Conservation (phyloP, 768 basidiomycete genomes). For the Tremella yokohamensis region DNA sequence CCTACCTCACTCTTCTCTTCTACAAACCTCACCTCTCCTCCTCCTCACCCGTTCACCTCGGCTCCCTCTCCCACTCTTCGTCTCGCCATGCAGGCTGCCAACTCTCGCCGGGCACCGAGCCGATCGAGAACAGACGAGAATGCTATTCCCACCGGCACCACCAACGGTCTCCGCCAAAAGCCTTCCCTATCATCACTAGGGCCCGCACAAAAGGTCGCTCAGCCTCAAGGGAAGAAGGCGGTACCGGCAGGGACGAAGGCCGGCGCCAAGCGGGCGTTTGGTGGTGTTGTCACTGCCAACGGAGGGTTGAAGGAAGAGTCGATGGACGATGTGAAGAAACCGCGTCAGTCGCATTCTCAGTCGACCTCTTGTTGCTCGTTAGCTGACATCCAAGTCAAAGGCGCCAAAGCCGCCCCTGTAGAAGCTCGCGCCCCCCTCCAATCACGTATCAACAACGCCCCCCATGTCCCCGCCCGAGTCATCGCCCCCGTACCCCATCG, state of each 20-base stretch:
- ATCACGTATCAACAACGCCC: constrained; percentile 29
- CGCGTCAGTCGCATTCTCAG: constrained; percentile 17
- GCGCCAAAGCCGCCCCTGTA: constrained; percentile 6
- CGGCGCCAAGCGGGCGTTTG: constrained; percentile 64
- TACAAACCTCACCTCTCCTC: constrained; percentile 4
- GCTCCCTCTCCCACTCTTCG: neutral
- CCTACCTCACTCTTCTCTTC: neutral
- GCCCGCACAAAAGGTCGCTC: constrained; percentile 32
- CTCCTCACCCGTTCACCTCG: neutral
- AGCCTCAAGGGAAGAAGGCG: constrained; percentile 39
- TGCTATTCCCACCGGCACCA: constrained; percentile 25
- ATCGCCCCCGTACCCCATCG: constrained; percentile 41
- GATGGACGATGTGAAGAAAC: constrained; percentile 31
- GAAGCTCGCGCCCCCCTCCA: constrained; percentile 37
- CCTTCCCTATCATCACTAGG: constrained; percentile 38
- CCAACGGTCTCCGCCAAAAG: constrained; percentile 32
- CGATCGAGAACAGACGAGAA: constrained; percentile 47
- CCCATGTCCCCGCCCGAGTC: constrained; percentile 9
- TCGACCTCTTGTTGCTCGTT: neutral
- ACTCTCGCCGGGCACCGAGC: constrained; percentile 32
- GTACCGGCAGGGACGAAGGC: constrained; percentile 57
- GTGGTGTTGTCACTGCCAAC: constrained; percentile 79
- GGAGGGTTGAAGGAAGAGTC: constrained; percentile 51
- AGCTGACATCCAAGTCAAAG: constrained; percentile 12
- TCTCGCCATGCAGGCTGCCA: constrained; percentile 16